Percentiles rank a stretch among this genome's conserved stretches.
phyloP scores from a whole-genome alignment of 2,329 filamentous ascomycete species.

The Elsinoe batatas region DNA sequence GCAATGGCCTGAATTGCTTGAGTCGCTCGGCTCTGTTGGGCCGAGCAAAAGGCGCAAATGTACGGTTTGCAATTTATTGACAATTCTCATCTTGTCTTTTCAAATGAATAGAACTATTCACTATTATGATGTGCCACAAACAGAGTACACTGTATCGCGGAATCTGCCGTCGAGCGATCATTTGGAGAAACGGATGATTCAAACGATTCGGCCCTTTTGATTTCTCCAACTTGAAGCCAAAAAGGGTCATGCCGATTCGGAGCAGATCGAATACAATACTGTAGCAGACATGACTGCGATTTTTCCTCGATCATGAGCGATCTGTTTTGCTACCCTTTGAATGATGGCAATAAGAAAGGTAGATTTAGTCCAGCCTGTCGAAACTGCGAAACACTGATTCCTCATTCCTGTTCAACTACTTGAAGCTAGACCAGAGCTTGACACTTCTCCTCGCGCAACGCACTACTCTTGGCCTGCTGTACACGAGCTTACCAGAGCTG shows the following conservation, averaged over 20 bases:
- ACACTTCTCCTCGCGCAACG: conserved; percentile 32
- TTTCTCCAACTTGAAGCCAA: no score
- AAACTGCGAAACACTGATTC: background rate
- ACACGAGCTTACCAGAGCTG: conserved; percentile 29
- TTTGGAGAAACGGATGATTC: no score
- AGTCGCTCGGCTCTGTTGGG: background rate
- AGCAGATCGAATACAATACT: no score
- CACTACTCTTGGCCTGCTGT: conserved; percentile 34
- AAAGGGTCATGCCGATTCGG: no score
- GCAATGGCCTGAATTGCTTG: background rate
- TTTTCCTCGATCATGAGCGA: no score
- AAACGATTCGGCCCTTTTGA: no score
- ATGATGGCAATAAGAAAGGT: background rate
- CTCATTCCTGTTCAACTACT: conserved; percentile 27
- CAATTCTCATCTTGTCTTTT: background rate
- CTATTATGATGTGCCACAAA: no score
- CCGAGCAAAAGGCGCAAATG: background rate
- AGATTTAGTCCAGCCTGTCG: background rate
- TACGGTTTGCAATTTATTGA: background rate
- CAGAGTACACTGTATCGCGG: no score
- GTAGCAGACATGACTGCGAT: no score
- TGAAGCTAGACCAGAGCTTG: conserved; percentile 21
- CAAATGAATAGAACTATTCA: background rate
- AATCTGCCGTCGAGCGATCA: no score
- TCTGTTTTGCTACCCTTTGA: no score